These are phyloP conservation scores for Pythium sukuiense DNA, from an alignment of 352 stramenopile genomes.

Conservation along the genomic window DNA sequence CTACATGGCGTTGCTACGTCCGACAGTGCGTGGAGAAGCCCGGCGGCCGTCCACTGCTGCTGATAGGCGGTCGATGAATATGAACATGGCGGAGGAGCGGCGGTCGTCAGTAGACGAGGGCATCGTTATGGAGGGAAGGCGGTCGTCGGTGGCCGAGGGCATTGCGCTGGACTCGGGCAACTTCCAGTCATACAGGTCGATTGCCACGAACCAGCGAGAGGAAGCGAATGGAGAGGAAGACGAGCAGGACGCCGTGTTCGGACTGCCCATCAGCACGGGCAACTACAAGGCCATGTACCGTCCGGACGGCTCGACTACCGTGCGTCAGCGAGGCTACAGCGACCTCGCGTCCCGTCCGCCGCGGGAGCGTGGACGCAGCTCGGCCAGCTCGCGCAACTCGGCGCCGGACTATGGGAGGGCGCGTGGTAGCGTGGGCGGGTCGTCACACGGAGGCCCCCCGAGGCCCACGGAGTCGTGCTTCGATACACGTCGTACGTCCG, in stretches of 20 bases:
- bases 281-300: slow-evolving; percentile 52
- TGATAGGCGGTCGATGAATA: background rate
- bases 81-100: background rate
- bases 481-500: slow-evolving; percentile 53
- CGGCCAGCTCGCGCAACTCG: slow-evolving; percentile 23
- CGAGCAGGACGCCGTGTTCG: slow-evolving; percentile 41
- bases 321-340: slow-evolving; percentile 55
- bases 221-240: slow-evolving; percentile 22
- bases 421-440: slow-evolving; percentile 20
- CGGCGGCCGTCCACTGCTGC: background rate
- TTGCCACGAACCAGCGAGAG: slow-evolving; percentile 10
- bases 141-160: slow-evolving; percentile 11
- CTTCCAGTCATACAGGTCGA: slow-evolving; percentile 25
- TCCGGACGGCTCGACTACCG: slow-evolving; percentile 10
- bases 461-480: slow-evolving; percentile 52
- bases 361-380: slow-evolving; percentile 34
- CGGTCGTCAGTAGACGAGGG: background rate
- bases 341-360: slow-evolving; percentile 32
- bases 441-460: slow-evolving; percentile 14
- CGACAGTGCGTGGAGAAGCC: background rate
- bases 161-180: slow-evolving; percentile 23
- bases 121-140: background rate
- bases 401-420: slow-evolving; percentile 16
- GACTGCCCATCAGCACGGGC: slow-evolving; percentile 57
- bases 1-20: slow-evolving; percentile 27